phyloP scores from a whole-genome alignment of 2,329 filamentous ascomycete species.

The Aspergillus viridinutans region DNA sequence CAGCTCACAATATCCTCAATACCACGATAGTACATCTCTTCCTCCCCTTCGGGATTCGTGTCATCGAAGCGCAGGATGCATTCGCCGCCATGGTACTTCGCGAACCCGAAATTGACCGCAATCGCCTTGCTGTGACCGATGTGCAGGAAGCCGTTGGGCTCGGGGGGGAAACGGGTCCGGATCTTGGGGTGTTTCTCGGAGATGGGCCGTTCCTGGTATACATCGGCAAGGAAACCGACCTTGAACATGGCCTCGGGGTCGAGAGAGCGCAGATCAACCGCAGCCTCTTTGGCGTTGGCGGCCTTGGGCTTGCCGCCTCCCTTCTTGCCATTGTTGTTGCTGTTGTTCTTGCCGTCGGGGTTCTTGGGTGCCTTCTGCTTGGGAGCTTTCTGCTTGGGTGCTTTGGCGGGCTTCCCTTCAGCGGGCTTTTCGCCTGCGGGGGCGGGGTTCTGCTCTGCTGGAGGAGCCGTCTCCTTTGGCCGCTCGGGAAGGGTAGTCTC shows the following conservation, averaged over 20 bases:
- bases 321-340: conserved; percentile 21
- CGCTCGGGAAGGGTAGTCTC: background rate
- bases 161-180: conserved; percentile 72
- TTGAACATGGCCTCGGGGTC: conserved; percentile 69
- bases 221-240: conserved; percentile 68
- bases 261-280: conserved; percentile 28
- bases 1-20: conserved; percentile 84
- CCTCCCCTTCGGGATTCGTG: conserved; percentile 90
- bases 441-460: background rate
- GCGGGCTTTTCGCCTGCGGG: background rate
- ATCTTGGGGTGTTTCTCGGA: conserved; percentile 30
- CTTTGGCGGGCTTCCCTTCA: background rate
- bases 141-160: conserved; percentile 91
- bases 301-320: conserved; percentile 23
- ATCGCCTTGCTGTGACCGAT: conserved; percentile 96
- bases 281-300: conserved; percentile 42
- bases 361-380: conserved; percentile 21
- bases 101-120: conserved; percentile 94
- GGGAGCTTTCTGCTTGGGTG: background rate
- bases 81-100: conserved; percentile 72
- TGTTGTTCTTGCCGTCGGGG: conserved; percentile 25
- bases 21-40: conserved; percentile 83
- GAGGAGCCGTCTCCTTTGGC: background rate
- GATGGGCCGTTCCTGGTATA: conserved; percentile 62
- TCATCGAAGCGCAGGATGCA: conserved; percentile 83